A percentile compares a stretch with the other conserved stretches of the same genome.
phyloP scores from a whole-genome alignment of 192 early-diverging fungal species.

The Rhizophagus prolifer region DNA sequence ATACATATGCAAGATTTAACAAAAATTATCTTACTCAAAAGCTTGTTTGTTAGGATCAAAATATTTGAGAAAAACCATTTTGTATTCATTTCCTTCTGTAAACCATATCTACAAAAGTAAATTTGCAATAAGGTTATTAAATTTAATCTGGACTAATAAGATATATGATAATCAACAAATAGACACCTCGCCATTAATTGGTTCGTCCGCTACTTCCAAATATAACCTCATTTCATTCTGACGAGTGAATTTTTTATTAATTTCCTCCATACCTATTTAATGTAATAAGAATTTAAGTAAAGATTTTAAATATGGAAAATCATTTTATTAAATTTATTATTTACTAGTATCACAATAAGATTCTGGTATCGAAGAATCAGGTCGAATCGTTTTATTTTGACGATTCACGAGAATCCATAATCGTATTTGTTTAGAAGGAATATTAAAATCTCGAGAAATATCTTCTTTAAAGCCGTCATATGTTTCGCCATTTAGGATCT shows the following conservation, averaged over 20 bases:
- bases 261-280: conserved; percentile 39
- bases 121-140: not conserved
- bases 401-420: conserved; percentile 88
- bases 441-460: conserved; percentile 47
- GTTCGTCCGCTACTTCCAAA: conserved; percentile 38
- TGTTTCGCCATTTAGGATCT: conserved; percentile 58
- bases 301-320: not conserved
- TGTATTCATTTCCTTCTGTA: conserved; percentile 26
- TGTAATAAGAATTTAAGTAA: not conserved
- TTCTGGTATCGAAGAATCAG: conserved; percentile 67
- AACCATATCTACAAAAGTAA: conserved; percentile 10
- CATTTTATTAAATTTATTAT: conserved; percentile 25
- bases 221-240: conserved; percentile 38
- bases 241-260: conserved; percentile 39
- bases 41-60: conserved; percentile 65
- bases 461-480: conserved; percentile 54
- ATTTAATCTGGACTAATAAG: conserved; percentile 4
- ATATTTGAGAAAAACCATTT: conserved; percentile 84
- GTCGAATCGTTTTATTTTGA: conserved; percentile 89
- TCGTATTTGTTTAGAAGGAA: conserved; percentile 58
- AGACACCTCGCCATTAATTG: conserved; percentile 26
- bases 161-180: conserved; percentile 16
- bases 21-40: conserved; percentile 55
- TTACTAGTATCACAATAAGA: conserved; percentile 46
- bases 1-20: not conserved